phyloP scores from a whole-genome alignment of 768 basidiomycete genomes.

The Steccherinum ochraceum region DNA sequence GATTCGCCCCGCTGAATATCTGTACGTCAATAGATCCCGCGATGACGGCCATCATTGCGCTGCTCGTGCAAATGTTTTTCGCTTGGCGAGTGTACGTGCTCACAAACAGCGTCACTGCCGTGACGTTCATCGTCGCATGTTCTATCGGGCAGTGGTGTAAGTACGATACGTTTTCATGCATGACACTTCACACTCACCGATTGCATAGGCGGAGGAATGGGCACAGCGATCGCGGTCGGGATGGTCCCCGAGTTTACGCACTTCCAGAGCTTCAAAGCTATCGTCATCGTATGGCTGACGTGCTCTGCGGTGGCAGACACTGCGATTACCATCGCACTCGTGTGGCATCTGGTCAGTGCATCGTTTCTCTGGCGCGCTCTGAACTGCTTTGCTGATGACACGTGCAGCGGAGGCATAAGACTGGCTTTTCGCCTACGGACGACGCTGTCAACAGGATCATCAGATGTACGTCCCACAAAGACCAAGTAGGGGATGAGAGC shows the following conservation, averaged over 20 bases:
- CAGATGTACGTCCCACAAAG: constrained; percentile 25
- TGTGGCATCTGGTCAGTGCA: constrained; percentile 34
- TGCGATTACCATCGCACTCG: constrained; percentile 36
- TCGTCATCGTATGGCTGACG: constrained; percentile 36
- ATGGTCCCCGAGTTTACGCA: constrained; percentile 26
- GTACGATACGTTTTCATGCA: constrained; percentile 7
- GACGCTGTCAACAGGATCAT: constrained; percentile 38
- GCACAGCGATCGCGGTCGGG: constrained; percentile 25
- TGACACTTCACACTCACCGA: neutral
- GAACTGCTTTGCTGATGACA: neutral
- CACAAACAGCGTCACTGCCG: constrained; percentile 22
- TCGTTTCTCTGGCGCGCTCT: neutral
- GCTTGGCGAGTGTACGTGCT: constrained; percentile 36
- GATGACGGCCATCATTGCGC: constrained; percentile 38
- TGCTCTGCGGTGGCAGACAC: constrained; percentile 35
- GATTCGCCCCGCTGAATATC: neutral
- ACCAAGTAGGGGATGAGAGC: neutral
- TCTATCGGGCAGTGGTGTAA: constrained; percentile 23
- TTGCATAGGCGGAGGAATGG: constrained; percentile 27
- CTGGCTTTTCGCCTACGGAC: constrained; percentile 36
- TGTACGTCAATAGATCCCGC: constrained; percentile 31
- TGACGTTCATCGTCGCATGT: constrained; percentile 19
- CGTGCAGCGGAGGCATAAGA: constrained; percentile 32
- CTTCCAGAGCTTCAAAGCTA: constrained; percentile 27
- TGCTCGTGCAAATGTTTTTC: constrained; percentile 41